These are phyloP conservation scores for Chimonanthus salicifolius DNA, from an alignment of 164 flowering plant species.

Conservation along the genomic window DNA sequence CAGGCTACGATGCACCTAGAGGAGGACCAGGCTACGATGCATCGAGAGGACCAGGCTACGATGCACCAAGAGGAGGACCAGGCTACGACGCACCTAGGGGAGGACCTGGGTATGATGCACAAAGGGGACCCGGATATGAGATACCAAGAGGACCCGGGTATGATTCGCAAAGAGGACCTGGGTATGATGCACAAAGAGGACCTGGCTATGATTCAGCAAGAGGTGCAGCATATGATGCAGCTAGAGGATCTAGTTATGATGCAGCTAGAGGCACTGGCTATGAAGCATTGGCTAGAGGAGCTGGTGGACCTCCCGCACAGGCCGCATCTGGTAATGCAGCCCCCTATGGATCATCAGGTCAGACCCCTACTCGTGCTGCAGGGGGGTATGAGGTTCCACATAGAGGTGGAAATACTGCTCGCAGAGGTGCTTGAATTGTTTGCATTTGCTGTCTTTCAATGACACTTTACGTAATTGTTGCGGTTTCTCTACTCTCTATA, in stretches of 20 bases:
- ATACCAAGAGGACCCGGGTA: not conserved
- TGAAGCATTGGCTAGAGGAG: not conserved
- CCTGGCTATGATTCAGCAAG: conserved; percentile 1
- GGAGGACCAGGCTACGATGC: conserved; percentile 1
- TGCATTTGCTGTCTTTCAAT: not conserved
- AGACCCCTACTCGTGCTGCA: conserved; percentile 6
- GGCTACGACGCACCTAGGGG: not conserved
- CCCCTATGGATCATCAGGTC: conserved; percentile 1
- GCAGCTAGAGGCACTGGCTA: conserved; percentile 5
- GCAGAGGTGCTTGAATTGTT: not conserved
- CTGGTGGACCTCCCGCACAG: not conserved
- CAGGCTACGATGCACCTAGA: conserved; percentile 5
- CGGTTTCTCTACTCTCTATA: not conserved
- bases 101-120: conserved; percentile 5
- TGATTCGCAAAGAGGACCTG: conserved; percentile 1
- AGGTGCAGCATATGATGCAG: not conserved
- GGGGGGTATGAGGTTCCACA: not conserved
- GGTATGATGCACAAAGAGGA: not conserved
- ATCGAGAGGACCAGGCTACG: no score
- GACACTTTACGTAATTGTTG: not conserved
- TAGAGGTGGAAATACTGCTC: not conserved
- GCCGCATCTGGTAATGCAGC: conserved; percentile 2
- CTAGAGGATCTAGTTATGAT: conserved; percentile 1
- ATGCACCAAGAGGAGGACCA: no score
- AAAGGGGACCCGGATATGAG: conserved; percentile 4